Evolutionary conservation across 345 rosid species (phyloP).

Genomic region (Heritiera littoralis): DNA sequence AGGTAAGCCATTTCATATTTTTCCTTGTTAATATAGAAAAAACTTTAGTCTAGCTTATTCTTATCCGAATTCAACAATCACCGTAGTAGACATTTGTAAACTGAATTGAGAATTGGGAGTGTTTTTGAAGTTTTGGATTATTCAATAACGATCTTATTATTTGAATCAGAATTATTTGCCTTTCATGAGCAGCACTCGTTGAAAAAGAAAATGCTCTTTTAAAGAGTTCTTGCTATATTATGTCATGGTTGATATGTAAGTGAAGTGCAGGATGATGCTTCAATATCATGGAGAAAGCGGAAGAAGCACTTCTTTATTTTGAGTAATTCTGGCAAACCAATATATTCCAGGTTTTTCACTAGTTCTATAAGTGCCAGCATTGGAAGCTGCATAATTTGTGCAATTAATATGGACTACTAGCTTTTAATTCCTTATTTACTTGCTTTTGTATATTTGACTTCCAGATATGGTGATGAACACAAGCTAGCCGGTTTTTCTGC

Average conservation of each 20-base stretch:
- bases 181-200: neutral
- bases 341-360: slow-evolving; percentile 80
- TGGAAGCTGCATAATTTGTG: slow-evolving; percentile 1
- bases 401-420: neutral
- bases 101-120: neutral
- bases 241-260: slow-evolving; percentile 29
- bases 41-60: neutral
- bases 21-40: neutral
- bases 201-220: neutral
- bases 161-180: neutral
- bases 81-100: neutral
- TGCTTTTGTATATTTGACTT: slow-evolving; percentile 21
- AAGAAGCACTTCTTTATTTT: slow-evolving; percentile 96
- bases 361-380: neutral
- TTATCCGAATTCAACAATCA: neutral
- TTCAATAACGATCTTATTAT: neutral
- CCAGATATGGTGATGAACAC: slow-evolving; percentile 97
- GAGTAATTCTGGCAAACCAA: slow-evolving; percentile 98
- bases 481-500: slow-evolving; percentile 99
- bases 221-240: slow-evolving; percentile 3
- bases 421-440: neutral
- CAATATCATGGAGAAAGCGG: slow-evolving; percentile 96
- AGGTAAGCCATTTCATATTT: slow-evolving; percentile 41
- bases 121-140: neutral
- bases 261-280: slow-evolving; percentile 96